Conservation (phyloP, 2,329 filamentous ascomycete genomes). For the Penicillium hesseltinei region DNA sequence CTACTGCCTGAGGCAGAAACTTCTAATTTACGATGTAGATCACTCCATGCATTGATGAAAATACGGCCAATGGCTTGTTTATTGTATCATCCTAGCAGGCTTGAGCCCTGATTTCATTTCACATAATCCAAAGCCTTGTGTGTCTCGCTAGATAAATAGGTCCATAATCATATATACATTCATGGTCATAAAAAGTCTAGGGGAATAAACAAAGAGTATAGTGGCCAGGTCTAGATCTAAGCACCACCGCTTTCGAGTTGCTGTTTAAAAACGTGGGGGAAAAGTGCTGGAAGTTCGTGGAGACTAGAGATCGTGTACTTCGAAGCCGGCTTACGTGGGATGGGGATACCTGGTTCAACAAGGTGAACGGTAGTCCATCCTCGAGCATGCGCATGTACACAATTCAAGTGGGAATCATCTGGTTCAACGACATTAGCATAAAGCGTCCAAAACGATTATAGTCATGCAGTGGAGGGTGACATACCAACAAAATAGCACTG, state of each 20-base stretch:
- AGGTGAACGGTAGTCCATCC: slow-evolving; percentile 88
- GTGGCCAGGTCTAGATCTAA: slow-evolving; percentile 4
- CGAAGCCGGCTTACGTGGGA: slow-evolving; percentile 64
- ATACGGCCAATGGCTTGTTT: not conserved
- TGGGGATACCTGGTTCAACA: slow-evolving; percentile 69
- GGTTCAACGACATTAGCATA: slow-evolving; percentile 15
- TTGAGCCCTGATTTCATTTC: not conserved
- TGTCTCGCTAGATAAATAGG: not conserved
- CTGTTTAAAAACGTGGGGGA: slow-evolving; percentile 80
- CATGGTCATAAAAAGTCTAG: slow-evolving; percentile 6
- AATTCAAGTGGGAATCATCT: slow-evolving; percentile 86
- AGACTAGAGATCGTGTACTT: slow-evolving; percentile 74
- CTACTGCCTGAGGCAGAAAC: slow-evolving; percentile 20
- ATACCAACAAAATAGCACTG: slow-evolving; percentile 91
- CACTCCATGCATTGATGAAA: not conserved
- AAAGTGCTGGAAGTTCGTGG: slow-evolving; percentile 70
- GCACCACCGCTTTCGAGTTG: slow-evolving; percentile 4
- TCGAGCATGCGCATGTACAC: slow-evolving; percentile 68
- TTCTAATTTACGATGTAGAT: not conserved
- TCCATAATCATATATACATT: slow-evolving; percentile 4
- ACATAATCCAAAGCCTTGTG: not conserved
- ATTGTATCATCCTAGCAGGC: not conserved
- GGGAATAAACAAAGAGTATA: not conserved
- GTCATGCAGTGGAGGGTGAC: slow-evolving; percentile 35
- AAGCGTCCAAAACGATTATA: not conserved